These are phyloP conservation scores for Pythium guiyangense DNA, from an alignment of 352 stramenopile species.

Conservation along the genomic window DNA sequence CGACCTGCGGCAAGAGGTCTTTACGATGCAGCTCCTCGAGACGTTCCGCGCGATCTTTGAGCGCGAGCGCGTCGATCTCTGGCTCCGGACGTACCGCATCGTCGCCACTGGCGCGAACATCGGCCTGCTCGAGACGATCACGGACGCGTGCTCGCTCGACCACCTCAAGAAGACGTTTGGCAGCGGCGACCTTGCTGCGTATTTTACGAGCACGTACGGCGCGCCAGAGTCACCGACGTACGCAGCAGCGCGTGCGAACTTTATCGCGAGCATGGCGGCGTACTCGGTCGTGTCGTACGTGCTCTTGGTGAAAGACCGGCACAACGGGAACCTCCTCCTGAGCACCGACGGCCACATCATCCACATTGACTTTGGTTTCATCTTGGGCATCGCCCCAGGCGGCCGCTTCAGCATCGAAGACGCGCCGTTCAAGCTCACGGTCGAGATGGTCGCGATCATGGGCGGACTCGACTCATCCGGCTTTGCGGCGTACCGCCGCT, in stretches of 20 bases:
- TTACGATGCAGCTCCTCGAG: slow-evolving; percentile 96
- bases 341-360: slow-evolving; percentile 94
- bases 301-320: slow-evolving; percentile 96
- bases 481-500: slow-evolving; percentile 89
- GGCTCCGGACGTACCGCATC: slow-evolving; percentile 94
- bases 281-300: slow-evolving; percentile 98
- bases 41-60: slow-evolving; percentile 94
- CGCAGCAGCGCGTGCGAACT: slow-evolving; percentile 86
- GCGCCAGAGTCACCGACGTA: slow-evolving; percentile 34
- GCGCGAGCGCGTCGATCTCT: slow-evolving; percentile 88
- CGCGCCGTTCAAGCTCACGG: slow-evolving; percentile 98
- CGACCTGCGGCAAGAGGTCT: slow-evolving; percentile 96
- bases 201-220: slow-evolving; percentile 80
- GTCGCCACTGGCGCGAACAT: slow-evolving; percentile 92
- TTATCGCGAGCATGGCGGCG: slow-evolving; percentile 93
- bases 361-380: slow-evolving; percentile 99
- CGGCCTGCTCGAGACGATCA: slow-evolving; percentile 95
- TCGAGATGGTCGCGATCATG: slow-evolving; percentile 97
- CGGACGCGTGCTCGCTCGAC: slow-evolving; percentile 95
- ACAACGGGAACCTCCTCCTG: slow-evolving; percentile 99
- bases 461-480: slow-evolving; percentile 81
- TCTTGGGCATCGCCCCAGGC: slow-evolving; percentile 96
- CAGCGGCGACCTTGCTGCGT: slow-evolving; percentile 83
- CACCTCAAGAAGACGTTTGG: slow-evolving; percentile 94
- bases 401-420: slow-evolving; percentile 97